Evolutionary conservation across 306 rosid genomes (phyloP).

Genomic region (Gastrolobium bilobum): DNA sequence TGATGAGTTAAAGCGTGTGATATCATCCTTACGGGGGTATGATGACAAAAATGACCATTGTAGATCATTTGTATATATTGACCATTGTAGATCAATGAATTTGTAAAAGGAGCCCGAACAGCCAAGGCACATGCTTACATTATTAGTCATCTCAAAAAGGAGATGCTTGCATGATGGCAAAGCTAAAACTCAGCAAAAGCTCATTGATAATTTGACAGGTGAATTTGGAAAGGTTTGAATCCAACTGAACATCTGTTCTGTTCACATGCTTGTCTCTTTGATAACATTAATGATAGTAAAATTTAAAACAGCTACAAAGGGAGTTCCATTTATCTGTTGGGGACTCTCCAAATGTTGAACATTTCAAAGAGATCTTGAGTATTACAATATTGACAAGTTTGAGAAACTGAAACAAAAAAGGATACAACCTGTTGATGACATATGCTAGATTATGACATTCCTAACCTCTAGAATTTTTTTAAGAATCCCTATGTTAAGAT

Average conservation of each 20-base stretch:
- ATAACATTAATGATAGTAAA: constrained; percentile 19
- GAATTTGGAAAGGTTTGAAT: constrained; percentile 87
- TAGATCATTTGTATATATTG: constrained; percentile 17
- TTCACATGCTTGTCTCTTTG: constrained; percentile 21
- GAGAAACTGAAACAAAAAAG: constrained; percentile 84
- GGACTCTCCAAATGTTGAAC: constrained; percentile 85
- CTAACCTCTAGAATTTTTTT: constrained; percentile 80
- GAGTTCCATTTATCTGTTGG: constrained; percentile 88
- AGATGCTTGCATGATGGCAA: constrained; percentile 97
- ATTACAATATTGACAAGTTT: constrained; percentile 78
- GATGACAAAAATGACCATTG: constrained; percentile 90
- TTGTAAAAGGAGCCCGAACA: constrained; percentile 91
- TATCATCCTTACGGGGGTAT: constrained; percentile 86
- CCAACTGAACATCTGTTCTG: not conserved
- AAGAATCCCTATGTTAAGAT: constrained; percentile 76
- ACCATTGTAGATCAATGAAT: constrained; percentile 80
- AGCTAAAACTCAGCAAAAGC: constrained; percentile 83
- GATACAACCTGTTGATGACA: constrained; percentile 85
- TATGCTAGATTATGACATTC: constrained; percentile 90
- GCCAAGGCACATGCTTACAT: constrained; percentile 92
- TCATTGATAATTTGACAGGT: constrained; percentile 73
- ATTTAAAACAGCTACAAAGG: constrained; percentile 74
- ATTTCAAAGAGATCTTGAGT: constrained; percentile 66
- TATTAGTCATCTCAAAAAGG: constrained; percentile 85
- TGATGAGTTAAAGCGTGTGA: constrained; percentile 95